Evolutionary conservation across 257 asterid species (phyloP), one percentile per base, ranked within the genome.

Genomic region (Solanum clarkiae): DNA sequence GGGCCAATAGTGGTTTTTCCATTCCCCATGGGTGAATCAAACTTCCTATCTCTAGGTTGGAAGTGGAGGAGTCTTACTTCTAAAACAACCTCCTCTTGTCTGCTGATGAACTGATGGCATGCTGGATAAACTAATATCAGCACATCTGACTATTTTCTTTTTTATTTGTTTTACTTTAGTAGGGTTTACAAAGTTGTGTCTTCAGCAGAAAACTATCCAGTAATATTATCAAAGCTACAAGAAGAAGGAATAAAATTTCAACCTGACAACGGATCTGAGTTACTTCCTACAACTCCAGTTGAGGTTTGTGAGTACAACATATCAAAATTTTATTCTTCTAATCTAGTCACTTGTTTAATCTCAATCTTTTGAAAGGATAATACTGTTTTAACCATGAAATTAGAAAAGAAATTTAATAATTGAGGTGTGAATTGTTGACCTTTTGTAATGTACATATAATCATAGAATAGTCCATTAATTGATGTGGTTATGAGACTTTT

Each of bases 221-320:
- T 82, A 84, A 88, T 96, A 88, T 85, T 95, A 86, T 84, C 92
- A 57, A 95, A 91, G 86, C 89, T 94, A 65, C 90, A 93, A 10
- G 97, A 93, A 59, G 98, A 92, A 91, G 98, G 95, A 91, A 91
- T 96, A 80, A 22, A 92, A 29, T 95, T 91, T 77, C 97, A 92
- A 88, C 91, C 97, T 47, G 98, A 95, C 89, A 91, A 89, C 74
- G 99, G 98, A 45, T 94, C 91, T 44, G 99, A 95, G 93, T 96
- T 96, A 85, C 84, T 95, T 88, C 98, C 98, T 18, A 65, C 88
- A 15, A 87, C 87, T 66, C 88, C 93, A 8, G 45, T 95, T 45
- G 98, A 94, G 98, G 98, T 94, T 91, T 56, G 90, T 51, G 86
- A 40, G 45, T 17, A 17, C 26, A 26, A n/a, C 22, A 81, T 59